Base-by-base conservation (phyloP, 805 yeast genomes). In the Myxozyma vanderwaltii region DNA sequence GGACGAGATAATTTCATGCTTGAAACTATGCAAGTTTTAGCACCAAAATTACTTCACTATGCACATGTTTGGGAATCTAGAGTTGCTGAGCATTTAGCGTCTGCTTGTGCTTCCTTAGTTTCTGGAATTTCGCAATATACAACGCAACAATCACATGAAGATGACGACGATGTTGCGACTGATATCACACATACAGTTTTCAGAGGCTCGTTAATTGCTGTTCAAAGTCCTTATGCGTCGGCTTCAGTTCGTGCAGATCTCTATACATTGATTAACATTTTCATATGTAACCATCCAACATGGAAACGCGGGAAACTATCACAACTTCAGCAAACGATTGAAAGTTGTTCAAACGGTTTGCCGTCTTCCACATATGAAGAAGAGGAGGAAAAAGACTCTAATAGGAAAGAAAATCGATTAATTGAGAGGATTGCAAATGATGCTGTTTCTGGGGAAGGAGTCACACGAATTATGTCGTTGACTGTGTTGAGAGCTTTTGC, bases 11-110 rank as follows among this genome's bases (percentile, higher is more conserved):
- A 82, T 39, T 86, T 92, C 68, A 83, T 90, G 54, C 73, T 89
- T 19, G 95, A 88, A 65, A 82, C 89, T 1, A 84, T 91, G 63
- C 95, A 89, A 66, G 77, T 82, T 2, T 78, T 89, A 24, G 78
- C 89, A 21, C 96, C 96, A 1, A 86, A 84, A 68, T 81, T 91
- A 48, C 84, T 85, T 65, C 89, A 84, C 59, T 91, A 86, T 72
- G 79, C 89, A 55, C 89, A 61, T 43, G 35, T 61, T 8, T 61
- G 62, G 64, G 62, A 61, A 27, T 61, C 64, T 8, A 45, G 48
- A 6, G 52, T 61, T 19, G 66, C 66, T 1, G 65, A 61, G 44
- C 64, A 59, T 36, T 38, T 63, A n/a, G 63, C 67, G 27, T 66
- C 68, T 19, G 61, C 55, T 3, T 43, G 58, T 13, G 40, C 53